Evolutionary conservation across 1,284 basidiomycete genomes (phyloP).

Genomic region (Marasmius tenuissimus): DNA sequence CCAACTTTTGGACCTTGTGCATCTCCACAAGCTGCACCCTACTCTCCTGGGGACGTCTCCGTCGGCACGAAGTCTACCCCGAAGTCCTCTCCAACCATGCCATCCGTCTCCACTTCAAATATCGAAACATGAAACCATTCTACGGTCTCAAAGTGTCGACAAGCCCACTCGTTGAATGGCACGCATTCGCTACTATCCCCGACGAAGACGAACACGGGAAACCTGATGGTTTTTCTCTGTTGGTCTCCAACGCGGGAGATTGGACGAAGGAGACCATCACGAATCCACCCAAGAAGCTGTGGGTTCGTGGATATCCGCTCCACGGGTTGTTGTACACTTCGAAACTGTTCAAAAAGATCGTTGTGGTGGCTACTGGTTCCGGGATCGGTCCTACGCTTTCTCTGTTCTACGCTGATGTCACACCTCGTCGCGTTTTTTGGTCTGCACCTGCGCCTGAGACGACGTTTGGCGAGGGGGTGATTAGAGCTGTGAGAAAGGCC

Average conservation of each 20-base stretch:
- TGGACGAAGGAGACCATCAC: conserved; percentile 34
- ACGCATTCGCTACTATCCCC: conserved; percentile 31
- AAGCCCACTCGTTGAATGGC: conserved; percentile 33
- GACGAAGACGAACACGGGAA: conserved; percentile 26
- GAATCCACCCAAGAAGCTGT: conserved; percentile 33
- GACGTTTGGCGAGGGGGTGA: conserved; percentile 33
- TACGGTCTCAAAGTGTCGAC: conserved; percentile 31
- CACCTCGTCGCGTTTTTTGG: conserved; percentile 37
- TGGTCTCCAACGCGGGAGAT: conserved; percentile 37
- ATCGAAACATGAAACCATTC: conserved; percentile 29
- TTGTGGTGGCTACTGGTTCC: conserved; percentile 38
- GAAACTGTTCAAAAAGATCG: conserved; percentile 33
- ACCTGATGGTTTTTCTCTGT: conserved; percentile 18
- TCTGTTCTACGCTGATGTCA: conserved; percentile 31
- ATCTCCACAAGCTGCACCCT: conserved; percentile 30
- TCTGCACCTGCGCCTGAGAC: conserved; percentile 32
- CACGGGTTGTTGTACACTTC: conserved; percentile 35
- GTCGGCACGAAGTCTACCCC: conserved; percentile 18
- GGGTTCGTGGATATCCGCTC: conserved; percentile 36
- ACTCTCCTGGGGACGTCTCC: conserved; percentile 35
- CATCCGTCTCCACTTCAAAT: conserved; percentile 35
- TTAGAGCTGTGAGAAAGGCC: conserved; percentile 32
- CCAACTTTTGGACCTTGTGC: conserved; percentile 35
- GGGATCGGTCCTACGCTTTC: conserved; percentile 18
- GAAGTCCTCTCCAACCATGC: conserved; percentile 35